phyloP scores from a whole-genome alignment of 768 basidiomycete genomes.

The Butyriboletus loyo region DNA sequence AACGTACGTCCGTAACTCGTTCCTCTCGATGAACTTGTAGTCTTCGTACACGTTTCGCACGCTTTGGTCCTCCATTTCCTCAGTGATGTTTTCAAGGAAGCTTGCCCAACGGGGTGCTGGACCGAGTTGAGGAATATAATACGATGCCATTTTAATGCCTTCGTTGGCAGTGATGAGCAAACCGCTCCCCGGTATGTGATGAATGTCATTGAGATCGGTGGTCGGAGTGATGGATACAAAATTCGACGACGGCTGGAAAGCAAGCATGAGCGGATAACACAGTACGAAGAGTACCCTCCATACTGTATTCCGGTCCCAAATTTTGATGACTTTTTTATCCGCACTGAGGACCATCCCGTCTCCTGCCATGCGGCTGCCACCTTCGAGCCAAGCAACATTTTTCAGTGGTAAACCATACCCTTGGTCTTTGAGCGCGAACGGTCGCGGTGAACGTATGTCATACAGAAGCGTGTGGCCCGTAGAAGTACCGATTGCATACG shows the following conservation, averaged over 20 bases:
- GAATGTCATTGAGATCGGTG: constrained; percentile 84
- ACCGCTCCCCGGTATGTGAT: constrained; percentile 87
- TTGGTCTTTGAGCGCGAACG: constrained; percentile 92
- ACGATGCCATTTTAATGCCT: constrained; percentile 92
- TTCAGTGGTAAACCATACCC: constrained; percentile 92
- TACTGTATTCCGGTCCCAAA: constrained; percentile 88
- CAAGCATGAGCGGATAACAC: constrained; percentile 2
- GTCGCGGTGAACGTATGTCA: constrained; percentile 81
- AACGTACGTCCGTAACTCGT: constrained; percentile 79
- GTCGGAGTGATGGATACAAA: constrained; percentile 92
- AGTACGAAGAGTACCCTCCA: constrained; percentile 25
- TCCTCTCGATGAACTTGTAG: constrained; percentile 93
- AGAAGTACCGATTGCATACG: constrained; percentile 91
- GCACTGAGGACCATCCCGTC: constrained; percentile 88
- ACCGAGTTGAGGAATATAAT: constrained; percentile 94
- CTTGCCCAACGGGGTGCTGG: constrained; percentile 96
- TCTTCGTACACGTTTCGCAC: constrained; percentile 85
- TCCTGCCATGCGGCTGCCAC: constrained; percentile 78
- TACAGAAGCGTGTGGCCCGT: constrained; percentile 94
- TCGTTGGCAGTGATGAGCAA: constrained; percentile 92
- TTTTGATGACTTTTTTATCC: constrained; percentile 95
- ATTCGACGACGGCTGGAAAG: constrained; percentile 69
- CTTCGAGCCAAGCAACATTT: constrained; percentile 85
- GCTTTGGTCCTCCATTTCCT: constrained; percentile 93
- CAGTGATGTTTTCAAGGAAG: constrained; percentile 98